Evolutionary conservation across 192 early-diverging fungal species (phyloP), one percentile per base, ranked within the genome.

Genomic region (Coemansia sp.): DNA sequence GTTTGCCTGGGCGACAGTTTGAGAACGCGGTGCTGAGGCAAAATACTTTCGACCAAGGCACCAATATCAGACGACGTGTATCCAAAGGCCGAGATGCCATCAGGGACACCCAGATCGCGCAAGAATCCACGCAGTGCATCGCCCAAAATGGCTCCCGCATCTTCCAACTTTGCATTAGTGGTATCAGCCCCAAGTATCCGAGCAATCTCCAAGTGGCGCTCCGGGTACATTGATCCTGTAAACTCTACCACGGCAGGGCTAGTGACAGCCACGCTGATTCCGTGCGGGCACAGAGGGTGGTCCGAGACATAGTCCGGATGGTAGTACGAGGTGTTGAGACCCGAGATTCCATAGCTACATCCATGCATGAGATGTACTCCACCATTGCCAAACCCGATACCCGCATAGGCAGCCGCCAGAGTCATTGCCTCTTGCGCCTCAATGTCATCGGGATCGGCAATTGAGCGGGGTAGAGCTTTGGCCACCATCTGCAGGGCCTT

Each of bases 1-100:
- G 73, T 68, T 47, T 72, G 73, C 12, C 81, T 66, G 20, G 95
- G 95, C n/a, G 95, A 91, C 72, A 97, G 80, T 76, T 95, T 95
- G 65, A 93, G 93, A 20, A 97, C 95, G 55, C 95, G 91, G 75
- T 97, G 92, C 81, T 97, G 95, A 7, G 95, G 95, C 72, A 97
- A 68, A 12, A 93, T 94, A 39, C 94, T 93, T 64, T 93, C 87
- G 22, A 97, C 93, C 68, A 97, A 74, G 11, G 84, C 87, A 16
- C 80, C 85, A 40, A 95, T 90, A 70, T 93, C 87, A 1, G 86
- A 78, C 46, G 85, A 87, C 46, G 86, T 77, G 68, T 90, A 95
- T 0, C 95, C 95, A 65, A 97, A 69, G 2, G 92, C 92, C 20
- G 82, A 65, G 40, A 97, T 81, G 71, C 95, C 95, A 69, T 92